Percentiles rank a stretch among this genome's conserved stretches.
Conservation (phyloP, 2,329 filamentous ascomycete genomes). For the Biscogniauxia mediterranea region DNA sequence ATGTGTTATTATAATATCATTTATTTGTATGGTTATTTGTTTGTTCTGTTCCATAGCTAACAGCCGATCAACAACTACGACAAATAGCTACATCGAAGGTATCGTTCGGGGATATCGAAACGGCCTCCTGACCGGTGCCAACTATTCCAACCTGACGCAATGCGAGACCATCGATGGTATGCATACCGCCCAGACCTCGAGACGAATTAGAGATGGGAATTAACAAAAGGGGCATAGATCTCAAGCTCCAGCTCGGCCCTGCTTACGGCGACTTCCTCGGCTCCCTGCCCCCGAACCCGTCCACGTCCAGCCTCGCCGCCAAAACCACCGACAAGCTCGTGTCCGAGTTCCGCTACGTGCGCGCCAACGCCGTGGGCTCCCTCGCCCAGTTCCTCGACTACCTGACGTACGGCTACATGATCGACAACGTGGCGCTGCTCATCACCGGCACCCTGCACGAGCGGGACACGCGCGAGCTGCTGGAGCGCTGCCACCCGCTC, state of each 20-base stretch:
- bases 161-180: conserved; percentile 96
- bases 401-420: conserved; percentile 99
- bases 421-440: conserved; percentile 96
- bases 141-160: conserved; percentile 94
- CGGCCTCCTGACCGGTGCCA: conserved; percentile 80
- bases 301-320: conserved; percentile 88
- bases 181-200: conserved; percentile 20
- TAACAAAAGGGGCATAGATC: conserved; percentile 58
- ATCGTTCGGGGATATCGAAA: conserved; percentile 97
- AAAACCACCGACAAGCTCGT: conserved; percentile 99
- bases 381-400: conserved; percentile 97
- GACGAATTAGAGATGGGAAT: background rate
- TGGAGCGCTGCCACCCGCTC: conserved; percentile 93
- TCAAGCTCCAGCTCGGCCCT: conserved; percentile 95
- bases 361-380: conserved; percentile 88
- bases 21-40: no score
- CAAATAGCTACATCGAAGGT: conserved; percentile 84
- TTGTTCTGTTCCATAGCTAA: conserved; percentile 12
- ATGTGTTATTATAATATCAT: no score
- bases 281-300: conserved; percentile 90
- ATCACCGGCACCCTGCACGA: conserved; percentile 98
- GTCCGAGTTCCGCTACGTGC: conserved; percentile 93
- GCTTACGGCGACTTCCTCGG: conserved; percentile 97
- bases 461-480: conserved; percentile 89
- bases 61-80: conserved; percentile 5